Evolutionary conservation across 2,329 filamentous ascomycete genomes (phyloP).

Genomic region (Calycina herbarum): DNA sequence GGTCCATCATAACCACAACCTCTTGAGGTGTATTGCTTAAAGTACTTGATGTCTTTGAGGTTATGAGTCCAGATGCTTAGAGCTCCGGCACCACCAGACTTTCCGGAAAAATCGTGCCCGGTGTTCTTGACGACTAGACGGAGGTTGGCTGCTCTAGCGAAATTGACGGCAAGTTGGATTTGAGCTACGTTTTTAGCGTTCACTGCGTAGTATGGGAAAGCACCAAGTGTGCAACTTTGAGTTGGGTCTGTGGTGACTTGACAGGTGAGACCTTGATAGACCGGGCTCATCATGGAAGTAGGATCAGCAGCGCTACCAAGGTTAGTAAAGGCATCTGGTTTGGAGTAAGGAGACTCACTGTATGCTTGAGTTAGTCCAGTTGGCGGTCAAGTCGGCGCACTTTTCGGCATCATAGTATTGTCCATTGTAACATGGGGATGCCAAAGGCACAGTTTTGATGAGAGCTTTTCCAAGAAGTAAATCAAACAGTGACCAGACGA

Average conservation of each 20-base stretch:
- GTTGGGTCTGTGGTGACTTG: slow-evolving; percentile 37
- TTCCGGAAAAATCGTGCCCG: slow-evolving; percentile 48
- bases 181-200: slow-evolving; percentile 43
- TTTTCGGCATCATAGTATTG: slow-evolving; percentile 33
- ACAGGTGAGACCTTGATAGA: slow-evolving; percentile 44
- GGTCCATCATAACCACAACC: slow-evolving; percentile 42
- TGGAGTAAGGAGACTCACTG: slow-evolving; percentile 31
- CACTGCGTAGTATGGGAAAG: slow-evolving; percentile 36
- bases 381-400: slow-evolving; percentile 36
- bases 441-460: slow-evolving; percentile 44
- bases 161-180: slow-evolving; percentile 47
- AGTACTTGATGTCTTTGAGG: slow-evolving; percentile 16
- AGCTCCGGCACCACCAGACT: slow-evolving; percentile 47
- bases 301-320: slow-evolving; percentile 40
- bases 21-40: slow-evolving; percentile 8
- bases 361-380: slow-evolving; percentile 36
- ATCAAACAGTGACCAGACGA: slow-evolving; percentile 49
- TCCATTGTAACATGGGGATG: slow-evolving; percentile 43
- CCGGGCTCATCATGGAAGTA: slow-evolving; percentile 51
- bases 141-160: slow-evolving; percentile 45
- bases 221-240: slow-evolving; percentile 25
- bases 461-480: slow-evolving; percentile 44
- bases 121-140: slow-evolving; percentile 39
- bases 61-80: slow-evolving; percentile 52
- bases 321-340: slow-evolving; percentile 26